phyloP scores from a whole-genome alignment of 345 rosid species.

The Populus ilicifolia region DNA sequence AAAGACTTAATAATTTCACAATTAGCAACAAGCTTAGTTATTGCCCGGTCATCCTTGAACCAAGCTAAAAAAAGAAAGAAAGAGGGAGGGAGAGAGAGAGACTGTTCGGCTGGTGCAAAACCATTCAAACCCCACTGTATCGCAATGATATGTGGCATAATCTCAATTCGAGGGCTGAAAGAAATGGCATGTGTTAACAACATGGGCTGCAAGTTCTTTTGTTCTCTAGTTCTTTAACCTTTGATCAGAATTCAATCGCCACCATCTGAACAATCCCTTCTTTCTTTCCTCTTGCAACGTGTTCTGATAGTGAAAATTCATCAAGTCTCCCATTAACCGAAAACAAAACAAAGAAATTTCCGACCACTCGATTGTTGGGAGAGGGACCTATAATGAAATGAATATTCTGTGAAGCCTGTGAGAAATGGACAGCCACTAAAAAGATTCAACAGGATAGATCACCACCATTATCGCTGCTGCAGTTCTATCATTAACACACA shows the following conservation, averaged over 20 bases:
- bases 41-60: not conserved
- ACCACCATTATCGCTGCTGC: not conserved
- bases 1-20: not conserved
- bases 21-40: not conserved
- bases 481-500: not conserved
- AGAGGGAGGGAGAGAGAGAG: too few species aligned
- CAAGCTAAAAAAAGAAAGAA: not conserved
- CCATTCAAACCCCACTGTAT: not conserved
- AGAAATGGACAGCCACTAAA: constrained; percentile 14
- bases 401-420: not conserved
- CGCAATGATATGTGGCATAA: not conserved
- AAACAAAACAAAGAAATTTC: not conserved
- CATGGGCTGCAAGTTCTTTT: not conserved
- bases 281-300: too few species aligned
- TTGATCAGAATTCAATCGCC: too few species aligned
- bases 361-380: too few species aligned
- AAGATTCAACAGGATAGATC: not conserved
- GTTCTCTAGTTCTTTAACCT: not conserved
- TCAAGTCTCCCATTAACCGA: too few species aligned
- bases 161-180: not conserved
- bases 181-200: not conserved
- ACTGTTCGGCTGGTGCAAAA: not conserved
- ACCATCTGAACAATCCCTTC: too few species aligned
- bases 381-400: not conserved
- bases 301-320: too few species aligned